Evolutionary conservation across 768 basidiomycete genomes (phyloP), one percentile per base, ranked within the genome.

Genomic region (Lentinus tigrinus): DNA sequence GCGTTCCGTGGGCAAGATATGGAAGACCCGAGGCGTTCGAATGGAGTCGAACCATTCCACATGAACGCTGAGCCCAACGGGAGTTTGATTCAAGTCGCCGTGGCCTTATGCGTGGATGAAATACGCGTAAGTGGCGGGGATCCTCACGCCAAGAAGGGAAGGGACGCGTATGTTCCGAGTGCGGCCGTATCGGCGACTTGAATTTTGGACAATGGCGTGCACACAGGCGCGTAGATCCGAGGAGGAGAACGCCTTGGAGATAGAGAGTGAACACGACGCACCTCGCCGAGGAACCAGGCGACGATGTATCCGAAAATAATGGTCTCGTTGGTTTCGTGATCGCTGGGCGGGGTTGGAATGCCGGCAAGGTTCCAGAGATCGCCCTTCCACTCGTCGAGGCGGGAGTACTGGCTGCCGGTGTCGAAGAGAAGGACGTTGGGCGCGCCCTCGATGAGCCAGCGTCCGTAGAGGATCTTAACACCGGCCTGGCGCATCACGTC

Each of bases 241-340:
- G 58, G n/a, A 27, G 31, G 24, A 47, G 51, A 37, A 28, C 49
- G 47, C 54, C 19, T 26, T 16, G 43, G 24, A 39, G 24, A 21
- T 19, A 26, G 23, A n/a, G 31, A 46, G 27, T 28, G 27, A 17
- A 42, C 17, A 47, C 19, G 54, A 75, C 88, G 62, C 58, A 93
- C 94, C 79, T 99, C 96, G 66, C 96, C 96, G n/a, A 99, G 81
- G 80, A 99, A 98, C 96, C 97, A 99, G 6, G 96, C 95, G 52
- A 96, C 91, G 62, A 99, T 86, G 73, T 99, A 99, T 14, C 96
- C 96, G 75, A 98, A 95, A 54, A 98, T 79, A 72, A 99, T 95
- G 23, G 95, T 89, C 70, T 99, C 96, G 79, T 99, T 99, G 23
- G 97, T 99, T 74, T 99, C 96, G 69, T 91, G 88, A 73, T 99